Conservation (phyloP, 1,284 basidiomycete genomes). For the Moniliella sp. region DNA sequence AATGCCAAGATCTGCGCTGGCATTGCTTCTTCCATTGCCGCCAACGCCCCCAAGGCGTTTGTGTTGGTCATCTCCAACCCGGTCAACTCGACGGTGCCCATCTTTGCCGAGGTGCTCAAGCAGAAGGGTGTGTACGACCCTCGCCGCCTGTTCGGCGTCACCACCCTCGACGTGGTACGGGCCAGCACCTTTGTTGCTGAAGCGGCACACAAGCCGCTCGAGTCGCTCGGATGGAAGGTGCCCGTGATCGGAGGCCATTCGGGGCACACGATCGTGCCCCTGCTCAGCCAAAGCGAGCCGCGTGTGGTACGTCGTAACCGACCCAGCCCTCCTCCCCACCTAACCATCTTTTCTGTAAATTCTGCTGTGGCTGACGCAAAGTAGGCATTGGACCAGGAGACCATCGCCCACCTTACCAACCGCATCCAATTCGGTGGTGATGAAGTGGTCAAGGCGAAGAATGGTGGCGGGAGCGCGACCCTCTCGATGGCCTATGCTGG, state of each 20-base stretch:
- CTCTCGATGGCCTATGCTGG: constrained; percentile 65
- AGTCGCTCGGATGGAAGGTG: constrained; percentile 48
- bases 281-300: constrained; percentile 82
- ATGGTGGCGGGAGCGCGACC: constrained; percentile 66
- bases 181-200: constrained; percentile 76
- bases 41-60: constrained; percentile 69
- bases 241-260: constrained; percentile 91
- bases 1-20: constrained; percentile 36
- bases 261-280: constrained; percentile 82
- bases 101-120: constrained; percentile 76
- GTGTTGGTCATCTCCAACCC: constrained; percentile 76
- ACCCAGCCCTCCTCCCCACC: no score
- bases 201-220: constrained; percentile 41
- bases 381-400: constrained; percentile 39
- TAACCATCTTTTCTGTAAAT: no score
- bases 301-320: no score
- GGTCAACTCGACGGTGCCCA: constrained; percentile 69
- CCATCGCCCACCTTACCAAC: constrained; percentile 38
- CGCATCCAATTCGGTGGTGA: constrained; percentile 91
- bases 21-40: constrained; percentile 46
- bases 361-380: constrained; percentile 45
- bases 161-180: constrained; percentile 88
- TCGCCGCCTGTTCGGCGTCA: constrained; percentile 48
- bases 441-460: constrained; percentile 78
- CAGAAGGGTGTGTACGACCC: constrained; percentile 86